Base-by-base conservation (phyloP, 345 rosid genomes). In the Psidium friedrichsthalianum region DNA sequence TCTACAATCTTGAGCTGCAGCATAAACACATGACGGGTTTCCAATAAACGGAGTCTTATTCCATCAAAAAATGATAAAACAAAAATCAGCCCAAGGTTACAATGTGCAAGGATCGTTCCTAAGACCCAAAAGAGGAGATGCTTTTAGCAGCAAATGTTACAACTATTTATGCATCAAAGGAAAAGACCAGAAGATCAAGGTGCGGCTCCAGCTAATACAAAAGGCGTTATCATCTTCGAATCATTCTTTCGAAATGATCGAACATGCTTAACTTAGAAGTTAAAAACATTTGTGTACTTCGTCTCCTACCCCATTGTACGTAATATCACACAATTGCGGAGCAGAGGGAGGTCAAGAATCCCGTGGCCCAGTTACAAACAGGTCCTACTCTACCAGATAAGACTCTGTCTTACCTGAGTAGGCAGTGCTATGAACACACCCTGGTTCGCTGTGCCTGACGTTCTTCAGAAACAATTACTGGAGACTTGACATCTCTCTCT, bases 401-500 rank as follows among this genome's bases (percentile, higher is more conserved):
- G 29, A 64, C 49, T n/a, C 2, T 82, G 36, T 36, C 56, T 51
- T 15, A 49, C 40, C 78, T 16, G 22, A 42, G 86, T 64, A 53
- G 40, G 58, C 59, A 54, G 76, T 82, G 82, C 87, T 89, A 91
- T 18, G 90, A 91, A 89, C 94, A 93, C 20, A 91, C 89, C 59
- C 94, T 89, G 13, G 93, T 90, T 87, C 95, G 87, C 47, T 88
- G 91, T 52, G 88, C 76, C 83, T 86, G 89, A 47, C 88, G 91
- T 83, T 93, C 93, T 81, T 93, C 93, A 11, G 90, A 83, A n/a
- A 83, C 86, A 51, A 85, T 76, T 74, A 88, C 85, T 0, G 89
- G 82, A 20, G 93, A 93, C 25, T 88, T 90, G 51, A 88, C 69
- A 51, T 94, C 95, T 87, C 91, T 88, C 59, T 92, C 95, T 3